These are phyloP conservation scores for Maudiozyma bulderi DNA, from an alignment of 805 yeast species.

Conservation along the genomic window DNA sequence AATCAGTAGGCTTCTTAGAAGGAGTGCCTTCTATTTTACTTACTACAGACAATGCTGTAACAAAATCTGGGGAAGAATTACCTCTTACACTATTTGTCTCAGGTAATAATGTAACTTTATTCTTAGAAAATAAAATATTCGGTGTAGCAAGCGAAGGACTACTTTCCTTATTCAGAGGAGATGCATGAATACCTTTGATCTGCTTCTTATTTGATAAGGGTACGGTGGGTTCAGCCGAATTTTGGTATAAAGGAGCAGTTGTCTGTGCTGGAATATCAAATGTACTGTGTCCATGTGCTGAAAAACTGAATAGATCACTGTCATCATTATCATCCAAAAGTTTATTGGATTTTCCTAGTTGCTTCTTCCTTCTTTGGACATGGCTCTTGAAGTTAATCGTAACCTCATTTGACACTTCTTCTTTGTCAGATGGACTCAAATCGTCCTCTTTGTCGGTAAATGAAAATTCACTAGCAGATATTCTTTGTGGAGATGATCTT, in stretches of 20 bases:
- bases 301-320: constrained; percentile 26
- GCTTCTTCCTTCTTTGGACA: constrained; percentile 12
- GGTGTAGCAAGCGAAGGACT: neutral
- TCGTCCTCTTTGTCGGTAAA: neutral
- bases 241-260: neutral
- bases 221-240: neutral
- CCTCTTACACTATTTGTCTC: neutral
- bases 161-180: neutral
- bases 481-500: constrained; percentile 4
- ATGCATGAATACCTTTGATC: neutral
- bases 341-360: constrained; percentile 17
- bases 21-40: neutral
- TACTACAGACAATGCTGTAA: neutral
- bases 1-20: neutral
- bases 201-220: neutral
- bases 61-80: constrained; percentile 1
- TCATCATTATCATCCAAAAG: constrained; percentile 28
- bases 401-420: constrained; percentile 10
- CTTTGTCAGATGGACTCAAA: neutral
- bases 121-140: neutral
- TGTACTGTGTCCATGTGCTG: constrained; percentile 22
- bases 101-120: neutral
- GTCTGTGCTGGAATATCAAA: constrained; percentile 18
- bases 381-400: constrained; percentile 18
- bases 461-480: constrained; percentile 1